phyloP scores from a whole-genome alignment of 2,329 filamentous ascomycete genomes.

The Pseudocercospora vitis region DNA sequence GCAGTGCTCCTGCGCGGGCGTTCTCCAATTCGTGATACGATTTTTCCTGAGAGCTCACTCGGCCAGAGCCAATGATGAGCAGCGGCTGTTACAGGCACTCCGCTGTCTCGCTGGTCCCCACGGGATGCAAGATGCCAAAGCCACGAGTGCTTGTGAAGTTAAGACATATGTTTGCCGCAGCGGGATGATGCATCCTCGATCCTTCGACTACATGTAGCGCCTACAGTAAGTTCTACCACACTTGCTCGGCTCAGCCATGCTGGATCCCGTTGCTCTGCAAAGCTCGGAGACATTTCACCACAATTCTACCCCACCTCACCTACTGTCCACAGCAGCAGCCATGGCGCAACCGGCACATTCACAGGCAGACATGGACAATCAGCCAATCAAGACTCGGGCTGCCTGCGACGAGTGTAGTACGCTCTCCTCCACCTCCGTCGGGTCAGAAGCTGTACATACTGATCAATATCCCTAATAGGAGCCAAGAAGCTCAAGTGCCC shows the following conservation, averaged over 20 bases:
- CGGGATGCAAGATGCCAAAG: too few relatives aligned
- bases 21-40: too few relatives aligned
- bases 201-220: too few relatives aligned
- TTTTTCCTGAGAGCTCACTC: too few relatives aligned
- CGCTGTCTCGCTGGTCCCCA: too few relatives aligned
- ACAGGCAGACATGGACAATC: background rate
- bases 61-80: too few relatives aligned
- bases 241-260: background rate
- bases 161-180: too few relatives aligned
- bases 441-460: background rate
- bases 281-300: slow-evolving; percentile 17
- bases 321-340: background rate
- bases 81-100: background rate
- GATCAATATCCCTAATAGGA: slow-evolving; percentile 35
- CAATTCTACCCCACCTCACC: background rate
- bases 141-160: too few relatives aligned
- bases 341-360: slow-evolving; percentile 9
- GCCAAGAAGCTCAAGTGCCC: slow-evolving; percentile 53
- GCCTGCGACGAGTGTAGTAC: slow-evolving; percentile 47
- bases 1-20: too few relatives aligned
- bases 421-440: slow-evolving; percentile 15
- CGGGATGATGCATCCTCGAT: too few relatives aligned
- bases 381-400: slow-evolving; percentile 34
- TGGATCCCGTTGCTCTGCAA: too few relatives aligned
- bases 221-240: background rate